These are phyloP conservation scores for Hypoxylon sp. DNA, from an alignment of 2,329 filamentous ascomycete genomes.

Conservation along the genomic window DNA sequence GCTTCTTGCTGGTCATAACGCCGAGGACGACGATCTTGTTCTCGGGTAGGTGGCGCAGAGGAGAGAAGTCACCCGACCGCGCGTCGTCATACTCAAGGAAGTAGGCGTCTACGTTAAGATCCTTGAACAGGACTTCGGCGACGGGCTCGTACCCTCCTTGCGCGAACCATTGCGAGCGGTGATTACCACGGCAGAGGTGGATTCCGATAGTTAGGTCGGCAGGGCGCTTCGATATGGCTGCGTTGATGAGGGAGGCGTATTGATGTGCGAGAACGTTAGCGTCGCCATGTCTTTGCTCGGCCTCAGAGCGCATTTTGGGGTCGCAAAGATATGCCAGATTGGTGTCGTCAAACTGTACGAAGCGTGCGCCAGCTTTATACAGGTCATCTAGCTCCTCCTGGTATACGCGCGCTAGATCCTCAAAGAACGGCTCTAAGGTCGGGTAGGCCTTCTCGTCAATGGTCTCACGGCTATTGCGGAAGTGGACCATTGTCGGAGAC, in stretches of 20 bases:
- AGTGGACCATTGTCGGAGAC: constrained; percentile 72
- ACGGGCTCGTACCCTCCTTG: constrained; percentile 72
- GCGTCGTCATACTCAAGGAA: constrained; percentile 73
- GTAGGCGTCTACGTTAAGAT: constrained; percentile 70
- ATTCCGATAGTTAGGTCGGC: constrained; percentile 69
- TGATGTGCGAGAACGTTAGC: constrained; percentile 64
- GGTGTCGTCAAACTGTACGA: constrained; percentile 72
- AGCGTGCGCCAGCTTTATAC: constrained; percentile 67
- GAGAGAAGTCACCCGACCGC: constrained; percentile 68
- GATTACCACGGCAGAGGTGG: constrained; percentile 71
- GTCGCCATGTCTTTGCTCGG: constrained; percentile 66
- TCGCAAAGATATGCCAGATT: constrained; percentile 73
- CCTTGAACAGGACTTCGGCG: constrained; percentile 69
- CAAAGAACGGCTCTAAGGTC: constrained; percentile 68
- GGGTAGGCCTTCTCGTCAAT: constrained; percentile 69
- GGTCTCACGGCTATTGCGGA: constrained; percentile 67
- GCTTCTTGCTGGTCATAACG: constrained; percentile 70
- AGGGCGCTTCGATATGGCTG: constrained; percentile 66
- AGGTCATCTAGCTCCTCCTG: constrained; percentile 68
- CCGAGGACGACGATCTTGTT: constrained; percentile 70
- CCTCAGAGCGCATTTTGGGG: constrained; percentile 67
- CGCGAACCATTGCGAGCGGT: constrained; percentile 70
- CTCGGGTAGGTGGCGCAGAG: constrained; percentile 67
- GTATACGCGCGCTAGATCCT: constrained; percentile 68
- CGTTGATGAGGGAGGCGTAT: constrained; percentile 70